These are phyloP conservation scores for Apodospora peruviana DNA, from an alignment of 495 filamentous ascomycete species.

Conservation along the genomic window DNA sequence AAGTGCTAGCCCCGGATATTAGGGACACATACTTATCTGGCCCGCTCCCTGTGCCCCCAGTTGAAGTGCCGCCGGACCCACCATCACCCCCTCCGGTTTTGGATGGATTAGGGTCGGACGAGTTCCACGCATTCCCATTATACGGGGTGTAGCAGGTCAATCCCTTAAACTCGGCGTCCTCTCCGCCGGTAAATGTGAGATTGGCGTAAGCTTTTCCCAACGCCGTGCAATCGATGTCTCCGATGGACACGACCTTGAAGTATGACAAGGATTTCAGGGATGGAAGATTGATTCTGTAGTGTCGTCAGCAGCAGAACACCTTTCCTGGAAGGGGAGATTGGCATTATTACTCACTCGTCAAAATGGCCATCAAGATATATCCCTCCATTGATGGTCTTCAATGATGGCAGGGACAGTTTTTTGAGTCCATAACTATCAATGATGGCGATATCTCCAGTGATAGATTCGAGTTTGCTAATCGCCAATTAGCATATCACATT, in stretches of 20 bases:
- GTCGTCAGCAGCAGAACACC: background rate
- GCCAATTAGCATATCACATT: too few species aligned
- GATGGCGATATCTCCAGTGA: background rate
- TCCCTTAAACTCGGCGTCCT: background rate
- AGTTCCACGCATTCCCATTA: background rate
- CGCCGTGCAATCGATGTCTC: background rate
- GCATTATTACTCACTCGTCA: background rate
- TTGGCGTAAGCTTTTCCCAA: background rate
- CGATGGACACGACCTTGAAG: background rate
- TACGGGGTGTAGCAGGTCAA: background rate
- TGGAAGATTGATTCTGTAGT: background rate
- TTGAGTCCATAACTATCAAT: background rate
- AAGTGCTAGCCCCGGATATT: too few species aligned
- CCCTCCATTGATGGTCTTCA: background rate
- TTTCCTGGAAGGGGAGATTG: background rate
- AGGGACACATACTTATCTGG: too few species aligned
- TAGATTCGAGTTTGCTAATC: background rate
- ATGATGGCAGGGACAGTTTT: background rate
- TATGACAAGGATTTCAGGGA: background rate
- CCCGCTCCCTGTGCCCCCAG: background rate
- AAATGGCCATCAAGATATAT: background rate
- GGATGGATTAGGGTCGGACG: background rate
- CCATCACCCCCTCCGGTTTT: background rate
- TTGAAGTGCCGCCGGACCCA: background rate
- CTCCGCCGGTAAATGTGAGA: background rate